phyloP scores from a whole-genome alignment of 495 filamentous ascomycete species.

The Xylona heveae region DNA sequence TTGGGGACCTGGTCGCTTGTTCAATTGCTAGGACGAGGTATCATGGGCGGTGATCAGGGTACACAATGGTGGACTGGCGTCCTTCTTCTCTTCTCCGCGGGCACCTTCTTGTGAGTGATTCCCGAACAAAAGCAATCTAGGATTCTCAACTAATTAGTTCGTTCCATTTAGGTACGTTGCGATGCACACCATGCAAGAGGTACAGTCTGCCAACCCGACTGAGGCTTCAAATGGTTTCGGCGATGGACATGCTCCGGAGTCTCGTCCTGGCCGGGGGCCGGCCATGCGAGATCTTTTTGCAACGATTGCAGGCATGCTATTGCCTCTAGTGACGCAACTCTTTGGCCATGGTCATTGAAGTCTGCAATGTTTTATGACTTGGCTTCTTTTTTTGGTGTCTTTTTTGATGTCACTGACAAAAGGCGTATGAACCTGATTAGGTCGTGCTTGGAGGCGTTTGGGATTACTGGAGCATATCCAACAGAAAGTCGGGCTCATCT shows the following conservation, averaged over 20 bases:
- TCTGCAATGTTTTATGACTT: too few relatives aligned
- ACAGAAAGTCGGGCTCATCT: too few relatives aligned
- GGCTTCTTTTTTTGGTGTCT: too few relatives aligned
- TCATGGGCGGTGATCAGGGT: conserved; percentile 21
- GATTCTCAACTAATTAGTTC: not conserved
- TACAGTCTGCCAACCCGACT: conserved; percentile 28
- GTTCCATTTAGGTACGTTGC: conserved; percentile 90
- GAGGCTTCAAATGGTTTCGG: conserved; percentile 20
- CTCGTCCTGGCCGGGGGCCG: conserved; percentile 14
- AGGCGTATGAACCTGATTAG: too few relatives aligned
- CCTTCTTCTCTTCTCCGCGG: conserved; percentile 74
- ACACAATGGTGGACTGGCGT: conserved; percentile 82
- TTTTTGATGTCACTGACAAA: too few relatives aligned
- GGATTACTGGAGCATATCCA: too few relatives aligned
- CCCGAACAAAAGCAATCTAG: not conserved
- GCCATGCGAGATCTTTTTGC: conserved; percentile 45
- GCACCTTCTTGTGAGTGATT: conserved; percentile 72
- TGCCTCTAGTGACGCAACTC: conserved; percentile 79
- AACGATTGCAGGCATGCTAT: conserved; percentile 69
- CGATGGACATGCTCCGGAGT: conserved; percentile 33
- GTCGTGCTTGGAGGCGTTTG: too few relatives aligned
- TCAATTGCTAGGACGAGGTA: conserved; percentile 35
- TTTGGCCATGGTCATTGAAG: conserved; percentile 64
- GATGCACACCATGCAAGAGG: conserved; percentile 95
- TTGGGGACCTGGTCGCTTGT: conserved; percentile 64